Conservation (phyloP, 331 rosid species). For the Erythrophleum ivorense region DNA sequence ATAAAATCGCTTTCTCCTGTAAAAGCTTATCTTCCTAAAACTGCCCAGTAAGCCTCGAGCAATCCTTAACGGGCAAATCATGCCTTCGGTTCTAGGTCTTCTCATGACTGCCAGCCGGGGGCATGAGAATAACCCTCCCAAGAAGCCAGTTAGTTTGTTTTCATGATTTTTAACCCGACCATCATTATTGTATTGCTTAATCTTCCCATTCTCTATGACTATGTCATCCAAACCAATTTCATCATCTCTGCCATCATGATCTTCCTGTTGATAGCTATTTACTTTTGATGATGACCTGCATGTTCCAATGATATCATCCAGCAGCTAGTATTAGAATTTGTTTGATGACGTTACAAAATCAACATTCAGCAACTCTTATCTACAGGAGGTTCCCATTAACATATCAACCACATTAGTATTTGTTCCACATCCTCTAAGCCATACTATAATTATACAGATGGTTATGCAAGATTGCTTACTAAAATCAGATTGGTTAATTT, state of each 20-base stretch:
- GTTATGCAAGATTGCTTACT: background rate
- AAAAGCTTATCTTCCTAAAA: constrained; percentile 60
- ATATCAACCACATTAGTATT: constrained; percentile 1
- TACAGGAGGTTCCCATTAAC: background rate
- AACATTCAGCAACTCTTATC: constrained; percentile 28
- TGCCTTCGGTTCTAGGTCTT: constrained; percentile 42
- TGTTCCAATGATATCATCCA: constrained; percentile 24
- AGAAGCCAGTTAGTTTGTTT: constrained; percentile 46
- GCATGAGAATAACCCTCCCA: constrained; percentile 62
- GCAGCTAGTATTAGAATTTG: constrained; percentile 28
- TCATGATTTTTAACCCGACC: constrained; percentile 28
- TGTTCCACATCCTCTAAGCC: constrained; percentile 14
- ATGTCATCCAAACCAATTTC: constrained; percentile 45
- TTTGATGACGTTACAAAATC: constrained; percentile 24
- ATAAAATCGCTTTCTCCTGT: constrained; percentile 49
- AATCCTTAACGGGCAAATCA: constrained; percentile 46
- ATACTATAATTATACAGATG: background rate
- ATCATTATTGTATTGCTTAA: constrained; percentile 35
- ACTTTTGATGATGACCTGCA: constrained; percentile 57
- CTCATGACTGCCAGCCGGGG: constrained; percentile 44
- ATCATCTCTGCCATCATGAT: constrained; percentile 32
- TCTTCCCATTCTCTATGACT: constrained; percentile 61
- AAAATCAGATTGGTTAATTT: constrained; percentile 16
- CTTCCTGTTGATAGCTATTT: constrained; percentile 40
- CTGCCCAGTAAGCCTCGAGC: constrained; percentile 55